These are phyloP conservation scores for Chaetomiaceae sp. DNA, from an alignment of 2,329 filamentous ascomycete species.

Conservation along the genomic window DNA sequence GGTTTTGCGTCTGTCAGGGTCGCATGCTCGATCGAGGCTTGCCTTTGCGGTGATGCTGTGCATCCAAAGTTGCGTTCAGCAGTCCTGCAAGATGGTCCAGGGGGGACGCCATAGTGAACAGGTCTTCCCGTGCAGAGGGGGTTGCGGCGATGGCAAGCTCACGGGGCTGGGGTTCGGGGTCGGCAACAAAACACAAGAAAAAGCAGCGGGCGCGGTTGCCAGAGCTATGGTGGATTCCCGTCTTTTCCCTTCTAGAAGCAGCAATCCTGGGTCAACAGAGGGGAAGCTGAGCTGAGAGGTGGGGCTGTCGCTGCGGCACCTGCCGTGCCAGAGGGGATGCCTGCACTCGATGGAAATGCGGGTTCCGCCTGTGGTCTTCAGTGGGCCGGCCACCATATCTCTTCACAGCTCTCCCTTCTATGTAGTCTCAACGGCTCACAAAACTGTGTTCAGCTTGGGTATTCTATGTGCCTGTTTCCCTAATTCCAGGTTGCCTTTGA, in stretches of 20 bases:
- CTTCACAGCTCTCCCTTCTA: no score
- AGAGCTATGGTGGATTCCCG: conserved; percentile 16
- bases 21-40: conserved; percentile 18
- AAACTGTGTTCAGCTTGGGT: no score
- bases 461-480: no score
- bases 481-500: no score
- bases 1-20: background rate
- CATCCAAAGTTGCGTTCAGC: conserved; percentile 85
- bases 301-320: conserved; percentile 1
- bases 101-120: conserved; percentile 46
- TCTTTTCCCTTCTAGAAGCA: conserved; percentile 12
- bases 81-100: conserved; percentile 66
- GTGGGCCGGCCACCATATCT: no score
- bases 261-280: conserved; percentile 6
- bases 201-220: conserved; percentile 13
- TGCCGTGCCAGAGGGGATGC: background rate
- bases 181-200: conserved; percentile 17
- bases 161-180: background rate
- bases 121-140: background rate
- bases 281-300: background rate
- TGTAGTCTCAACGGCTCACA: no score
- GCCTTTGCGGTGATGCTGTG: conserved; percentile 85
- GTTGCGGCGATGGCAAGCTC: conserved; percentile 7
- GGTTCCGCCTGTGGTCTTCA: no score
- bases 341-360: no score